Conservation (phyloP, 805 yeast species). For the Kockiozyma suomiensis region DNA sequence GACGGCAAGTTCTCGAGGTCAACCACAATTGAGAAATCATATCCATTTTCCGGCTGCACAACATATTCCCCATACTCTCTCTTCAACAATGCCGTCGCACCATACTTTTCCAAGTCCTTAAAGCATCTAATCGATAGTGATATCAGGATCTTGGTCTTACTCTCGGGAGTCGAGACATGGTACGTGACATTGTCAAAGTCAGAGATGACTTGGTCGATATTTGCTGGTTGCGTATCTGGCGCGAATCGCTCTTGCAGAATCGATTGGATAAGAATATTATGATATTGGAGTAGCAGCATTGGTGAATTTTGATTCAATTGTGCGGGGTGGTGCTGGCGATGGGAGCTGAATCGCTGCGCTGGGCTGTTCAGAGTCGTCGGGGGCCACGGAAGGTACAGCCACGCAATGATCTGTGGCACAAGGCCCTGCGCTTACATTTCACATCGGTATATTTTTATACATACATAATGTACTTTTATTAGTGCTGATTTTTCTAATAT, state of each 20-base stretch:
- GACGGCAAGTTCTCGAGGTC: conserved; percentile 54
- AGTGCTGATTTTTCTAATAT: too few relatives aligned
- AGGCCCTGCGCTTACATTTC: too few relatives aligned
- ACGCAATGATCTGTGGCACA: too few relatives aligned
- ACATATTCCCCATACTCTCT: conserved; percentile 57
- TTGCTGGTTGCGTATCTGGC: conserved; percentile 45
- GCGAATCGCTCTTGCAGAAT: conserved; percentile 72
- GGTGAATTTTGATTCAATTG: not conserved
- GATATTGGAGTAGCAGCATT: conserved; percentile 85
- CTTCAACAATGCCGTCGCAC: conserved; percentile 47
- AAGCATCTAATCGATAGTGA: conserved; percentile 78
- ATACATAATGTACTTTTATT: too few relatives aligned
- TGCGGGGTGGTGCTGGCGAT: not conserved
- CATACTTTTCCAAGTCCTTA: conserved; percentile 69
- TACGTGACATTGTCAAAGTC: conserved; percentile 96
- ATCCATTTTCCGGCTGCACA: conserved; percentile 66
- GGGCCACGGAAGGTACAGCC: conserved; percentile 12
- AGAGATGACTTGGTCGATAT: conserved; percentile 80
- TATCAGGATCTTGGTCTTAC: conserved; percentile 63
- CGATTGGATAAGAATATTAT: conserved; percentile 79
- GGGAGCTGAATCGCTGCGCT: too few relatives aligned
- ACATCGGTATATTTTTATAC: too few relatives aligned
- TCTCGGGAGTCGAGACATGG: conserved; percentile 86
- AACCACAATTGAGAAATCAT: conserved; percentile 73
- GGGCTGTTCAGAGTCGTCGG: too few relatives aligned